Conservation (phyloP, 305 asterid species). For the Vinca major region DNA sequence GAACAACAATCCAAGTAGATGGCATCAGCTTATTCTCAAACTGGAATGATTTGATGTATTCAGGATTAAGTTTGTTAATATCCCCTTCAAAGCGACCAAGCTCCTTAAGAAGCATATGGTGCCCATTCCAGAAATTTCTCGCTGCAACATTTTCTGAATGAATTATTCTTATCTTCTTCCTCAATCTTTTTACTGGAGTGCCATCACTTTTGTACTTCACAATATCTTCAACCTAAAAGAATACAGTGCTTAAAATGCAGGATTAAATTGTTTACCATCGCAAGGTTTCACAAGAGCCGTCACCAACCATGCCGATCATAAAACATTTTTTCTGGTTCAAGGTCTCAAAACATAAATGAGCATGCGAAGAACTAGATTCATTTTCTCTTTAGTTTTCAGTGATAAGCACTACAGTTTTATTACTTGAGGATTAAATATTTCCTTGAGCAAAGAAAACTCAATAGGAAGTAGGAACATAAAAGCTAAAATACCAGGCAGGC, state of each 20-base stretch:
- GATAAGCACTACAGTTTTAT: background rate
- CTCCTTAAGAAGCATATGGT: slow-evolving; percentile 39
- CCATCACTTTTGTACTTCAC: slow-evolving; percentile 62
- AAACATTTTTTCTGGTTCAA: background rate
- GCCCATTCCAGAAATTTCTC: slow-evolving; percentile 54
- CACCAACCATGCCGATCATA: background rate
- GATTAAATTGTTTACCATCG: background rate
- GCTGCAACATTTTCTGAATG: slow-evolving; percentile 65
- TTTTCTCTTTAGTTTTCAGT: background rate
- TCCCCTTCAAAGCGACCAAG: slow-evolving; percentile 47
- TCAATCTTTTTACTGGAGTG: slow-evolving; percentile 50
- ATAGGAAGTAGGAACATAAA: background rate
- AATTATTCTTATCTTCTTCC: slow-evolving; percentile 37
- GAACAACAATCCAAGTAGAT: slow-evolving; percentile 65
- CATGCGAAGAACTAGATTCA: background rate
- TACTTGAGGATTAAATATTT: background rate
- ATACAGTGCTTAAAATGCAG: background rate
- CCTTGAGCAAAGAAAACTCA: background rate
- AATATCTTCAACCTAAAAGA: slow-evolving; percentile 52
- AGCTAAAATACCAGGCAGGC: background rate
- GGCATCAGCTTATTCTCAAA: slow-evolving; percentile 50
- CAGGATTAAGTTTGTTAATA: slow-evolving; percentile 42
- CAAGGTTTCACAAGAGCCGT: background rate
- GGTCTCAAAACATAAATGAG: background rate
- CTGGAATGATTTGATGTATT: slow-evolving; percentile 52